Conservation (phyloP, 2,329 filamentous ascomycete species). For the Fusarium nurragi region DNA sequence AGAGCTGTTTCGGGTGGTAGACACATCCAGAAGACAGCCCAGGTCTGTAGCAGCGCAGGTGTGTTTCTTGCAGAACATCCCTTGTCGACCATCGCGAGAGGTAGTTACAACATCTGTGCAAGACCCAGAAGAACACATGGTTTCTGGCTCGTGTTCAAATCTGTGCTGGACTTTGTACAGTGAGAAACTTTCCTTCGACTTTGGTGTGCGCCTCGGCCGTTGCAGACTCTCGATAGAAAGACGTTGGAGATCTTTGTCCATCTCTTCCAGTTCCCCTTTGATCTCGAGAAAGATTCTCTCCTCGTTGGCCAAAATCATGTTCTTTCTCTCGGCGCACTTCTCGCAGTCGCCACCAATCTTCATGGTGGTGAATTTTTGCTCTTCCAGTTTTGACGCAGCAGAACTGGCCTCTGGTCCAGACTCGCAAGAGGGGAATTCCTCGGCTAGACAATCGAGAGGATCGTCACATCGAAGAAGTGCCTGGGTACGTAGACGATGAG, state of each 20-base stretch:
- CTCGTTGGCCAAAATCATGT: not conserved
- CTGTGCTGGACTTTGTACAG: not conserved
- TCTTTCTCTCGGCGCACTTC: not conserved
- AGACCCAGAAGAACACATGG: slow-evolving; percentile 9
- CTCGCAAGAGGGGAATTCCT: not conserved
- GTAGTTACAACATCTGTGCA: not conserved
- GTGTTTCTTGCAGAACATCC: slow-evolving; percentile 32
- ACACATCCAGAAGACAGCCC: slow-evolving; percentile 24
- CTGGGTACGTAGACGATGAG: slow-evolving; percentile 1
- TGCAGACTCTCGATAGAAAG: not conserved
- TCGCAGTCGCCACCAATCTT: slow-evolving; percentile 3
- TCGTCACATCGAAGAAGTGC: slow-evolving; percentile 7
- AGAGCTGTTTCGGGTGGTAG: not conserved
- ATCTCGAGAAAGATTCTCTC: slow-evolving; percentile 1
- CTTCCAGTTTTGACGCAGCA: not conserved
- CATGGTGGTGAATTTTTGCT: not conserved
- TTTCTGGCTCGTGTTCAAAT: not conserved
- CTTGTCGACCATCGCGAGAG: not conserved
- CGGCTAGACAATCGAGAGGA: not conserved
- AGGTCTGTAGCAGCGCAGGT: slow-evolving; percentile 28
- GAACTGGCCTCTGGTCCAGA: not conserved
- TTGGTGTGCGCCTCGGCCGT: too few relatives aligned
- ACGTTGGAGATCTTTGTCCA: not conserved
- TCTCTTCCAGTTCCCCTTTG: not conserved
- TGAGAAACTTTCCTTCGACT: too few relatives aligned